Evolutionary conservation across 164 flowering plant genomes (phyloP), one percentile per base, ranked within the genome.

Genomic region (Pachysandra terminalis): DNA sequence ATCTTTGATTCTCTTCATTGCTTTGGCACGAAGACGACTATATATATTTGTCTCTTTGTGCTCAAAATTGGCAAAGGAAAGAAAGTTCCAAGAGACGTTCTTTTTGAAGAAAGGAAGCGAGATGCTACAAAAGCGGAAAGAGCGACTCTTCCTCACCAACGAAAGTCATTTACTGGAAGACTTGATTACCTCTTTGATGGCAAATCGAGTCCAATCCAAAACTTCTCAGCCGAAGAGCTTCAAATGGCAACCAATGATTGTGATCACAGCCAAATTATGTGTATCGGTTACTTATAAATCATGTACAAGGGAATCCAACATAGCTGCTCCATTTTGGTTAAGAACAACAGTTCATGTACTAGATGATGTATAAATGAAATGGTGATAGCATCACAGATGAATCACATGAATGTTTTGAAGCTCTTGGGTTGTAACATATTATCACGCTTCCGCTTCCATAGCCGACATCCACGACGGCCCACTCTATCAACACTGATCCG

Each of bases 191-290:
- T 68, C 56, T 68, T 45, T 60, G 65, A 27, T 26, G 71, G 64
- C 19, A 59, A 60, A 51, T 62, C 21, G 10, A 68, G 32, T 49
- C 41, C 67, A 19, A 62, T 73, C 24, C 56, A 27, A 16, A 52
- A 57, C 60, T 73, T 63, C 55, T 63, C 68, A 17, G 59, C 48
- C 15, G 8, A 68, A 73, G 71, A 73, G 28, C 75, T 73, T 7
- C 3, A 14, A 2, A 49, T 48, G 17, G 67, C 64, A 7, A 73
- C 71, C 14, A 19, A 23, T 22, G 63, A 68, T 53, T 68, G 63
- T n/a, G 59, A 51, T 19, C 3, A 48, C 25, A 21, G 26, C 19
- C 17, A 22, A 16, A 28, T 25, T 28, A 54, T 67, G 56, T 21
- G 22, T 0, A 27, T 10, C 19, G 55, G 32, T 13, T 10, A 22